Evolutionary conservation across 345 rosid genomes (phyloP).

Genomic region (Kandelia obovata): DNA sequence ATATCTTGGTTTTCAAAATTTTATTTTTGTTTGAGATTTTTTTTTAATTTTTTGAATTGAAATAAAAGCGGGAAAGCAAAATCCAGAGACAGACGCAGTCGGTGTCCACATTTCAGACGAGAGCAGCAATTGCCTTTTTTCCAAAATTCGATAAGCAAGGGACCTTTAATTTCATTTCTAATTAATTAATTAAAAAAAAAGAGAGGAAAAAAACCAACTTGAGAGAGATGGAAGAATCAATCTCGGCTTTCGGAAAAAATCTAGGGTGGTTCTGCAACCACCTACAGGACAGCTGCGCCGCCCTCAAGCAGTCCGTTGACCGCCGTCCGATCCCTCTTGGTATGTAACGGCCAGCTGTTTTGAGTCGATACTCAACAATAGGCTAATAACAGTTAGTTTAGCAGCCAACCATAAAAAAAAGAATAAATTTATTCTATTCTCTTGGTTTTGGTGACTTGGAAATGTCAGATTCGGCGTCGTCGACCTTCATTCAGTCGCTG

Average conservation of each 20-base stretch:
- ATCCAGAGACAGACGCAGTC: neutral
- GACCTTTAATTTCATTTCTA: neutral
- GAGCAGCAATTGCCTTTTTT: no score
- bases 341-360: neutral
- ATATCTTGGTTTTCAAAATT: no score
- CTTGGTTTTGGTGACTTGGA: neutral
- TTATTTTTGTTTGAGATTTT: no score
- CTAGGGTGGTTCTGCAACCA: constrained; percentile 70
- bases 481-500: constrained; percentile 64
- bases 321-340: constrained; percentile 88
- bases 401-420: neutral
- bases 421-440: neutral
- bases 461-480: constrained; percentile 68
- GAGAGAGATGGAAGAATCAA: constrained; percentile 50
- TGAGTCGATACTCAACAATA: neutral
- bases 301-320: constrained; percentile 61
- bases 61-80: neutral
- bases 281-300: constrained; percentile 61
- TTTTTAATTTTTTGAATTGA: neutral
- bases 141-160: no score
- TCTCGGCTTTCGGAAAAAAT: constrained; percentile 41
- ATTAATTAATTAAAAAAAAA: neutral
- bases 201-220: neutral
- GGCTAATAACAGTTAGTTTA: neutral
- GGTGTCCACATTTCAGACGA: no score